Conservation (phyloP, 78 protist species). For the Dictyostelium brefeldianum region DNA sequence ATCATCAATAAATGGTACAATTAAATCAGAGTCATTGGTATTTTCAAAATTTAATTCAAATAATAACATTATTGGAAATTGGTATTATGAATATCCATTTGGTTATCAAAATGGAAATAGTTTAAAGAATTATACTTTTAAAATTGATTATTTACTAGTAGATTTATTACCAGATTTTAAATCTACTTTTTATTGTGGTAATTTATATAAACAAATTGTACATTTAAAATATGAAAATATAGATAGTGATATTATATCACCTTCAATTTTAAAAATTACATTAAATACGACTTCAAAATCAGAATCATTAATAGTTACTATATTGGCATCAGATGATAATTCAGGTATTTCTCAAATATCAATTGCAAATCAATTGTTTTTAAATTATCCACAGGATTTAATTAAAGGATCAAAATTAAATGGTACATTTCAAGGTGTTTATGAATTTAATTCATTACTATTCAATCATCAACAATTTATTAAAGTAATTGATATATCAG, state of each 20-base stretch:
- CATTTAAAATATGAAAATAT: neutral
- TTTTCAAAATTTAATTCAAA: neutral
- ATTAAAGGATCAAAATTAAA: neutral
- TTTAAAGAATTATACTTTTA: neutral
- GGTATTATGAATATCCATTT: neutral
- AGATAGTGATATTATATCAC: neutral
- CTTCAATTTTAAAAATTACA: neutral
- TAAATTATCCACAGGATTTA: neutral
- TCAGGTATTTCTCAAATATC: neutral
- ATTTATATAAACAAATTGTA: neutral
- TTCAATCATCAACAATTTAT: neutral
- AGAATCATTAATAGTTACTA: constrained; percentile 1
- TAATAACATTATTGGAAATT: neutral
- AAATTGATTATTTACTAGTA: neutral
- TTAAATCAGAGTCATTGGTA: neutral
- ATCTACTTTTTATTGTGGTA: neutral
- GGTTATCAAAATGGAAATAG: neutral
- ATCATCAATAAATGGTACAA: neutral
- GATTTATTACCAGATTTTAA: neutral
- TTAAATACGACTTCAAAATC: constrained; percentile 10
- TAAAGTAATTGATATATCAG: neutral
- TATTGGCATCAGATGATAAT: neutral
- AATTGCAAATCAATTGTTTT: constrained; percentile 10
- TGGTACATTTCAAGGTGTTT: constrained; percentile 10
- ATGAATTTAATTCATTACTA: neutral